Evolutionary conservation across 345 rosid genomes (phyloP), one percentile per base, ranked within the genome.

Genomic region (Rubroshorea leprosula): DNA sequence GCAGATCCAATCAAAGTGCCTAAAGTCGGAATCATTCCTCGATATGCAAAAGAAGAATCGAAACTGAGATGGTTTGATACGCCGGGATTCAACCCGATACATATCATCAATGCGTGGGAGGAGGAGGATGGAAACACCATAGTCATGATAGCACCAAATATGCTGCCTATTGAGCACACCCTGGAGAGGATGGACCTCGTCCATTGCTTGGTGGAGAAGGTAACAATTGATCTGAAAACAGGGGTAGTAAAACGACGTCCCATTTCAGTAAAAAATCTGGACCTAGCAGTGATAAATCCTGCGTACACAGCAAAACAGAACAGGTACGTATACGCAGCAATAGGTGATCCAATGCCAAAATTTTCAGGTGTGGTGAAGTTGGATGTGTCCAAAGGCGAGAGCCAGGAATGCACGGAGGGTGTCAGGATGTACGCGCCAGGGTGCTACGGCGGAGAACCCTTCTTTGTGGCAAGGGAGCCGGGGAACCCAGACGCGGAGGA

Each of bases 371-470:
- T 60, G 0, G 75, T 56, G 60, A 71, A 65, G 51, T 45, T 70
- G 20, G 67, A 61, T 46, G 5, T 66, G 44, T 59, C 51, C n/a
- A 52, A 13, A 0, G 68, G 59, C 44, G 31, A 27, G 31, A 4
- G 31, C 31, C 21, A 35, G 2, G 71, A 61, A 13, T 27, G 31
- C 31, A 27, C 31, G 31, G 63, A 60, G 10, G 47, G 49, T 1
- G 54, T 15, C 17, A 64, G 74, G 39, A 26, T 70, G 17, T 70
- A 64, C 21, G 69, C 43, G 15, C 26, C 54, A 2, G 51, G 58
- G 31, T 57, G 67, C 57, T 65, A 12, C 29, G 75, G 70, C n/a
- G 75, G 75, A 14, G 70, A 71, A 47, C 67, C 75, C 0, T 56
- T 55, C 0, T 65, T 65, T 38, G 75, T 66, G 17, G 14, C 62